A percentile compares a stretch with the other conserved stretches of the same genome.
Evolutionary conservation across 2,329 filamentous ascomycete species (phyloP).

Genomic region (Gaeumannomyces tritici): DNA sequence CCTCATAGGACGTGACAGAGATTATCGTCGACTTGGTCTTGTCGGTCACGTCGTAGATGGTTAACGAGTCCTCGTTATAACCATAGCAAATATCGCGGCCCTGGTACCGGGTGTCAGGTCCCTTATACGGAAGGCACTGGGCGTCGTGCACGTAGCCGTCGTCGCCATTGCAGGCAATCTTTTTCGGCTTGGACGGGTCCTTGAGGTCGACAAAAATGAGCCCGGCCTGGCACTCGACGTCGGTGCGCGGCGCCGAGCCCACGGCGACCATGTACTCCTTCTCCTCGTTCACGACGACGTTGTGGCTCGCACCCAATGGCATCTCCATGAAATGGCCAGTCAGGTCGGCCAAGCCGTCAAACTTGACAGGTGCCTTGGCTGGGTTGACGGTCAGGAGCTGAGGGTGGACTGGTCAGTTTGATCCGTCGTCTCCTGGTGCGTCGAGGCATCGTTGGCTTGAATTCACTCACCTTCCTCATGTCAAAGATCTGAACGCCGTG

Average conservation of each 20-base stretch:
- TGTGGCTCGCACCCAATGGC: neutral
- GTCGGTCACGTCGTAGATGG: constrained; percentile 37
- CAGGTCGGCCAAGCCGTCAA: constrained; percentile 13
- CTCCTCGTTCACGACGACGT: constrained; percentile 2
- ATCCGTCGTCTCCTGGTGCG: no score
- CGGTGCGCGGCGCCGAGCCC: constrained; percentile 23
- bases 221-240: neutral
- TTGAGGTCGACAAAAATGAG: constrained; percentile 50
- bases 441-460: no score
- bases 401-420: no score
- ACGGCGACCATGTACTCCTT: constrained; percentile 33
- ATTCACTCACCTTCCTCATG: constrained; percentile 46
- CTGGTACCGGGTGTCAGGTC: constrained; percentile 35
- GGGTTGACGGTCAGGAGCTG: constrained; percentile 24
- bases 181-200: constrained; percentile 40
- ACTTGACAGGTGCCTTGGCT: no score
- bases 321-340: constrained; percentile 14
- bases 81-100: constrained; percentile 46
- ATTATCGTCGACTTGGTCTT: constrained; percentile 35
- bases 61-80: constrained; percentile 42
- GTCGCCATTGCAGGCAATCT: constrained; percentile 40
- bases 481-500: constrained; percentile 56
- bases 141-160: constrained; percentile 51
- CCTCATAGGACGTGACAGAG: constrained; percentile 44
- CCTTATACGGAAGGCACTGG: constrained; percentile 42